Percentiles rank a stretch among this genome's conserved stretches.
phyloP scores from a whole-genome alignment of 805 yeast genomes.

The Metschnikowia santaceciliae region DNA sequence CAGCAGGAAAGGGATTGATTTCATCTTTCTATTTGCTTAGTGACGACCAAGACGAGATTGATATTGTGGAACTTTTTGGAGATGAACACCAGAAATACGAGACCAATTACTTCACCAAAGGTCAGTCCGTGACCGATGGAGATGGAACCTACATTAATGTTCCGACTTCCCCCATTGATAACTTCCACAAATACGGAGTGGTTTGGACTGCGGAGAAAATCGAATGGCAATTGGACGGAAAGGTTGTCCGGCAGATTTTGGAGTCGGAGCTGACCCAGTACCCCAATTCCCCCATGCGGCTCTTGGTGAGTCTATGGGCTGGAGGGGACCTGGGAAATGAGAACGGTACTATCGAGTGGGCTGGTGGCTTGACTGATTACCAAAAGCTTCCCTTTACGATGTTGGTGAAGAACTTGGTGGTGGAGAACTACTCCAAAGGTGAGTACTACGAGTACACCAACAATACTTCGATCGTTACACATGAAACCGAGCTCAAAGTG shows the following conservation, averaged over 20 bases:
- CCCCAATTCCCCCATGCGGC: conserved; percentile 35
- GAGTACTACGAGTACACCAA: conserved; percentile 27
- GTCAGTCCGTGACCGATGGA: conserved; percentile 32
- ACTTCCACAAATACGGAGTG: conserved; percentile 28
- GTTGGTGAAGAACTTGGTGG: conserved; percentile 22
- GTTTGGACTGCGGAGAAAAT: conserved; percentile 35
- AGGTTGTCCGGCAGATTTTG: conserved; percentile 23
- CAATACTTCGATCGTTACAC: not conserved
- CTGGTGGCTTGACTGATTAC: conserved; percentile 37
- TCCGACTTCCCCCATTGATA: conserved; percentile 21
- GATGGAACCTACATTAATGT: conserved; percentile 32
- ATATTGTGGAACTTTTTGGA: conserved; percentile 38
- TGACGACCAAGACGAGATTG: conserved; percentile 42
- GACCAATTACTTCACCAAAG: conserved; percentile 39
- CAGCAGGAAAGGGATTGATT: conserved; percentile 35
- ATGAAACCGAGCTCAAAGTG: not conserved
- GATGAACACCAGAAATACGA: conserved; percentile 29
- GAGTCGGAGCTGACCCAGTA: conserved; percentile 17
- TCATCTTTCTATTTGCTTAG: conserved; percentile 40
- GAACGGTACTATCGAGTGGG: conserved; percentile 38
- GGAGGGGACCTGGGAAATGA: conserved; percentile 36
- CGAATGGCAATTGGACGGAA: conserved; percentile 29
- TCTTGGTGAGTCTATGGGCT: conserved; percentile 38
- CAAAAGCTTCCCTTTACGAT: conserved; percentile 29
- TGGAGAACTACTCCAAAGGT: conserved; percentile 30